A percentile compares a stretch with the other conserved stretches of the same genome.
These are phyloP conservation scores for Platanthera guangdongensis DNA, from an alignment of 106 monocot genomes.

Conservation along the genomic window DNA sequence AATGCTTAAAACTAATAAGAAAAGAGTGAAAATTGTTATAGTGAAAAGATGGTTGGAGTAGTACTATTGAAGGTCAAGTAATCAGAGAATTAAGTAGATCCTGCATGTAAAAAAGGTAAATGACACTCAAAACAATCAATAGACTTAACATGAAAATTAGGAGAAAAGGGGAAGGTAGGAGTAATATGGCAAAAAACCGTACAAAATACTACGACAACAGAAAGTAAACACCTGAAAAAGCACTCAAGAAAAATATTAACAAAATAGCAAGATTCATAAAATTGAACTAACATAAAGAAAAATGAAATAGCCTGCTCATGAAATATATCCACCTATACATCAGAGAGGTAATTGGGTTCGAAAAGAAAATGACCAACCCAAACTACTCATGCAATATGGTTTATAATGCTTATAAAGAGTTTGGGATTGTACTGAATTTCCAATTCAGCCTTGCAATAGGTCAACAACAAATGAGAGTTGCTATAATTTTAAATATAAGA, in stretches of 20 bases:
- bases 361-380: neutral
- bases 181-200: neutral
- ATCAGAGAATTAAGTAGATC: neutral
- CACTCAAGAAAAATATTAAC: neutral
- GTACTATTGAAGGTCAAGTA: neutral
- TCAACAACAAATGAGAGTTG: neutral
- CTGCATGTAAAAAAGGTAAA: neutral
- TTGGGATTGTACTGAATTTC: neutral
- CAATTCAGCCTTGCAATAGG: neutral
- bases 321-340: too few relatives aligned
- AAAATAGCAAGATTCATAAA: neutral
- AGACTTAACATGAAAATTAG: neutral
- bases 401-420: neutral
- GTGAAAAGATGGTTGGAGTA: neutral
- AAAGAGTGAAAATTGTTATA: too few relatives aligned
- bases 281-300: neutral
- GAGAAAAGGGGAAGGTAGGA: neutral
- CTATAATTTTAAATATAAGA: neutral
- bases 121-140: neutral
- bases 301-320: neutral
- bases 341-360: neutral
- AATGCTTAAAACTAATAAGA: too few relatives aligned
- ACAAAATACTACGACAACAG: neutral
- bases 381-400: neutral
- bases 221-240: neutral